Conservation (phyloP, 176 grass and related monocot species). For the Aechmea fasciata region DNA sequence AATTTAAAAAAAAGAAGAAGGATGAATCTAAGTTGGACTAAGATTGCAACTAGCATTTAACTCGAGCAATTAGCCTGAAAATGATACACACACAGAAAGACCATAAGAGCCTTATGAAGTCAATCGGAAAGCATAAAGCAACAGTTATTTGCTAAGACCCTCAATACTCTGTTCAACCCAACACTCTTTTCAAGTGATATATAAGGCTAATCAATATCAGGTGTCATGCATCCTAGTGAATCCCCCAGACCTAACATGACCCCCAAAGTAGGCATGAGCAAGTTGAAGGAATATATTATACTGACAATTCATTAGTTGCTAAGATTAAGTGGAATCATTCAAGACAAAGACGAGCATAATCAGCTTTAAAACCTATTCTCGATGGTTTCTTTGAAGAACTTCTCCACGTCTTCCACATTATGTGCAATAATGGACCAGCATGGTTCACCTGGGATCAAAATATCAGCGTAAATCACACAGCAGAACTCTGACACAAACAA, state of each 20-base stretch:
- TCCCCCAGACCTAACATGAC: neutral
- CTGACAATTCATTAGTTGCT: neutral
- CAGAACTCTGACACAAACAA: neutral
- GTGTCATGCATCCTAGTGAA: no score
- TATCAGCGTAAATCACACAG: neutral
- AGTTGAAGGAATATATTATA: neutral
- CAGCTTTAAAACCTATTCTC: slow-evolving; percentile 55
- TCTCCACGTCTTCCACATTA: slow-evolving; percentile 77
- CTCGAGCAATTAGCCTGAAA: neutral
- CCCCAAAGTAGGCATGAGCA: neutral
- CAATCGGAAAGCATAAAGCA: no score
- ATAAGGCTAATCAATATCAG: no score
- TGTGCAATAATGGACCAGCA: slow-evolving; percentile 73
- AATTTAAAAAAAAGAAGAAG: slow-evolving; percentile 9
- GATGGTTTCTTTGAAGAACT: slow-evolving; percentile 85
- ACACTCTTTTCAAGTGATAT: no score
- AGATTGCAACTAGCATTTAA: neutral
- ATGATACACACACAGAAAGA: neutral
- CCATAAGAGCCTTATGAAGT: neutral
- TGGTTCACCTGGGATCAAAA: slow-evolving; percentile 43
- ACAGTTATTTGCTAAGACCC: no score
- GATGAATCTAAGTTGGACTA: neutral
- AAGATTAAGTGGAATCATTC: neutral
- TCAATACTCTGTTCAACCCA: no score
- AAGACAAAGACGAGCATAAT: neutral